Evolutionary conservation across 805 yeast species (phyloP).

Genomic region (Metschnikowia chrysomelidarum): DNA sequence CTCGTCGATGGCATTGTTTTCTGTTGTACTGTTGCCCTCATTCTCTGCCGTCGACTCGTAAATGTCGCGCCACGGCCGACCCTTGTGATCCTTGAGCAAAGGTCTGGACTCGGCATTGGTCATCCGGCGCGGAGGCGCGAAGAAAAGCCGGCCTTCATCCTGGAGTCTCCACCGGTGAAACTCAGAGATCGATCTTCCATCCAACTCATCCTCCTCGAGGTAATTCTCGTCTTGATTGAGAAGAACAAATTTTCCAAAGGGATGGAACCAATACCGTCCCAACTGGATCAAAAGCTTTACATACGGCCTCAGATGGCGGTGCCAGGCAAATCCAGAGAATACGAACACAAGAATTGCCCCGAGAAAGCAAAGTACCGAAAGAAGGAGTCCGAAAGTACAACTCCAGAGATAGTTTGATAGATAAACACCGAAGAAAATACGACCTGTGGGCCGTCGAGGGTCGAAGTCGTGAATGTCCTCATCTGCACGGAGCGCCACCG

Average conservation of each 20-base stretch:
- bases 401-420: conserved; percentile 75
- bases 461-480: conserved; percentile 86
- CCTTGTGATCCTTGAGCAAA: conserved; percentile 41
- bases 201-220: conserved; percentile 80
- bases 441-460: conserved; percentile 42
- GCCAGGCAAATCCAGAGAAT: conserved; percentile 38
- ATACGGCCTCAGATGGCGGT: conserved; percentile 58
- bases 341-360: conserved; percentile 48
- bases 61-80: conserved; percentile 38
- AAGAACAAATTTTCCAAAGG: conserved; percentile 88
- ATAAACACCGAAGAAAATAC: conserved; percentile 59
- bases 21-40: conserved; percentile 14
- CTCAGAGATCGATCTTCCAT: conserved; percentile 81
- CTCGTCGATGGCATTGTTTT: conserved; percentile 20
- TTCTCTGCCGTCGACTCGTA: conserved; percentile 30
- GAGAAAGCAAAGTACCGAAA: conserved; percentile 51
- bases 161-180: conserved; percentile 84
- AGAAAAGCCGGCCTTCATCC: conserved; percentile 75
- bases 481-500: conserved; percentile 88
- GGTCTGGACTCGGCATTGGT: conserved; percentile 37
- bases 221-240: conserved; percentile 77
- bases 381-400: conserved; percentile 62
- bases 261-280: conserved; percentile 72
- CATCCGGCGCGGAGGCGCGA: conserved; percentile 59
- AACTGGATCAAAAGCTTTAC: conserved; percentile 57